A percentile compares a stretch with the other conserved stretches of the same genome.
Evolutionary conservation across 129 eudicot species (phyloP).

Genomic region (Centella asiatica): DNA sequence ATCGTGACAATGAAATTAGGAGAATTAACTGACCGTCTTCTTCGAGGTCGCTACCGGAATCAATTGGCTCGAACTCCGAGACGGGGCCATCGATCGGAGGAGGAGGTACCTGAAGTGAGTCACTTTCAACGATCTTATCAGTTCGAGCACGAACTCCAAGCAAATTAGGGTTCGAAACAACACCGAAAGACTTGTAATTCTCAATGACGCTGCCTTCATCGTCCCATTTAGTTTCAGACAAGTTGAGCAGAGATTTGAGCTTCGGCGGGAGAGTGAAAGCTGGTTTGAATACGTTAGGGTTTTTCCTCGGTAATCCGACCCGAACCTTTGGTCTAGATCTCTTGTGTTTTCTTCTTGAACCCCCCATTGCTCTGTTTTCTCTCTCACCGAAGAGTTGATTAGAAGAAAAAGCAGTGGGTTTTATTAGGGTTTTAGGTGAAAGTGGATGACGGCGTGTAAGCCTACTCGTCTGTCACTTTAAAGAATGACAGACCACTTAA

Average conservation of each 20-base stretch:
- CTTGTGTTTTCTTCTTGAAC: conserved; percentile 82
- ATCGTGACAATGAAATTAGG: no score
- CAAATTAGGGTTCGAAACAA: conserved; percentile 79
- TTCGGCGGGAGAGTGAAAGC: conserved; percentile 70
- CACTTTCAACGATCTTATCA: conserved; percentile 45
- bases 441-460: neutral
- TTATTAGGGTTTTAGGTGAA: neutral
- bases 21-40: conserved; percentile 68
- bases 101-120: conserved; percentile 65
- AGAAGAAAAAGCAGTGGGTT: neutral
- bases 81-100: conserved; percentile 24
- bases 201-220: conserved; percentile 70
- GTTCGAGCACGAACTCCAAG: conserved; percentile 71
- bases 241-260: conserved; percentile 33
- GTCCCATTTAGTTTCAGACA: conserved; percentile 65
- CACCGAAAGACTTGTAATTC: conserved; percentile 79
- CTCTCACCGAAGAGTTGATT: neutral
- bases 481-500: no score
- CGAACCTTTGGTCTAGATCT: conserved; percentile 55
- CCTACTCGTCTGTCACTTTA: no score
- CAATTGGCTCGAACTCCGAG: conserved; percentile 47
- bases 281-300: conserved; percentile 75
- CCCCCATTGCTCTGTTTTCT: conserved; percentile 37
- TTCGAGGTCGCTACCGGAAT: conserved; percentile 89
- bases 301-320: conserved; percentile 67